Evolutionary conservation across 495 filamentous ascomycete genomes (phyloP).

Genomic region (Rhypophila decipiens): DNA sequence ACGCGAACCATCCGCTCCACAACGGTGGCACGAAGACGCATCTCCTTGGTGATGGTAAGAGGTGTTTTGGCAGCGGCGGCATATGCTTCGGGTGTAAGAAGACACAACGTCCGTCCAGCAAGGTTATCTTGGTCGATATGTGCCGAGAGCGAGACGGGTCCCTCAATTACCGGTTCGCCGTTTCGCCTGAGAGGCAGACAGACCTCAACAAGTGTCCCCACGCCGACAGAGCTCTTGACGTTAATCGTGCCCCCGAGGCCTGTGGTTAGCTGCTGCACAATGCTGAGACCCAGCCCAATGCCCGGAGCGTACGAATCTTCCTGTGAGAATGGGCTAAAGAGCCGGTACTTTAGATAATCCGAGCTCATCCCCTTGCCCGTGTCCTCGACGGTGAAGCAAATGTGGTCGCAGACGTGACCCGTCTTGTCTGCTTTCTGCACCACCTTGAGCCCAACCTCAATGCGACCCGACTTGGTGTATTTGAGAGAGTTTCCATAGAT

Average conservation of each 20-base stretch:
- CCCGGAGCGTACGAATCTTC: constrained; percentile 61
- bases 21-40: constrained; percentile 1
- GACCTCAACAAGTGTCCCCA: constrained; percentile 29
- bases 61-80: background rate
- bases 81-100: constrained; percentile 22
- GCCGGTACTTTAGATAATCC: constrained; percentile 58
- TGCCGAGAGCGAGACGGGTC: constrained; percentile 7
- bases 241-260: constrained; percentile 54
- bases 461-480: constrained; percentile 62
- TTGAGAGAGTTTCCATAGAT: constrained; percentile 79
- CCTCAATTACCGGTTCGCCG: constrained; percentile 8
- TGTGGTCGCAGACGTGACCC: background rate
- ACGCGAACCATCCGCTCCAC: constrained; percentile 10
- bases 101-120: constrained; percentile 16
- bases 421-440: constrained; percentile 4
- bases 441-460: constrained; percentile 53
- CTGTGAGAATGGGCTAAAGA: constrained; percentile 68
- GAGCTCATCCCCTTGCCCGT: constrained; percentile 63
- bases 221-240: constrained; percentile 29
- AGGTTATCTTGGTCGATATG: background rate
- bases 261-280: constrained; percentile 59
- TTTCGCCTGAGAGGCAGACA: constrained; percentile 39
- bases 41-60: background rate
- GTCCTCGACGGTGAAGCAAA: constrained; percentile 46
- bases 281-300: constrained; percentile 63